Evolutionary conservation across 306 rosid species (phyloP), one percentile per base, ranked within the genome.

Genomic region (Crataegus laevigata): DNA sequence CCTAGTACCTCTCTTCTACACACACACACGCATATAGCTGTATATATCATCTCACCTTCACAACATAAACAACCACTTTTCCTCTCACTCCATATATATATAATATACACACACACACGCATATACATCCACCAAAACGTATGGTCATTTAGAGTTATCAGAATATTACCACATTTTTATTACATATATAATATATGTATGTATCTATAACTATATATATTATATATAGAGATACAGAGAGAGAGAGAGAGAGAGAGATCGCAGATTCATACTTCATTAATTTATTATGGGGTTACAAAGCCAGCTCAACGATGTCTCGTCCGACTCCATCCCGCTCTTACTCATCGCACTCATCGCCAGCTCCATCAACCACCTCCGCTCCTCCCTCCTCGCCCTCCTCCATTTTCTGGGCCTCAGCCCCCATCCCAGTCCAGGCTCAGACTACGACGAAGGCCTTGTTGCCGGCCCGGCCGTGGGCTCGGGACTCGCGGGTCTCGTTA

Each of bases 281-380:
- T 50, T 50, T 50, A 57, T 12, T 9, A 57, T 93, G 98, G 97
- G 98, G 6, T 75, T 94, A 55, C 97, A 88, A 29, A 88, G 73
- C 84, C 91, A 94, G 69, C 69, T 94, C 72, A 82, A 84, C 85
- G 97, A 94, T 81, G 88, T 94, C 73, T 90, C 96, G 62, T 90
- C 93, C 4, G 97, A 85, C 60, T 94, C 98, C 12, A 87, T 94
- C 82, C 98, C 98, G 0, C 78, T 94, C 8, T 78, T 94, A 0
- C 58, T 91, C 32, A 36, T 94, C 38, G 90, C 90, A 12, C 76
- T 86, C 32, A 52, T 91, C 74, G 97, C 96, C 70, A 81, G 59
- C 75, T 89, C 83, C 83, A 63, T 94, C 71, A 79, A 69, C 73
- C 74, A 76, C 80, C 85, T 94, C 76, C 94, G 93, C 8, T 79